phyloP scores from a whole-genome alignment of 2,329 filamentous ascomycete genomes.

The Cercospora sesami region DNA sequence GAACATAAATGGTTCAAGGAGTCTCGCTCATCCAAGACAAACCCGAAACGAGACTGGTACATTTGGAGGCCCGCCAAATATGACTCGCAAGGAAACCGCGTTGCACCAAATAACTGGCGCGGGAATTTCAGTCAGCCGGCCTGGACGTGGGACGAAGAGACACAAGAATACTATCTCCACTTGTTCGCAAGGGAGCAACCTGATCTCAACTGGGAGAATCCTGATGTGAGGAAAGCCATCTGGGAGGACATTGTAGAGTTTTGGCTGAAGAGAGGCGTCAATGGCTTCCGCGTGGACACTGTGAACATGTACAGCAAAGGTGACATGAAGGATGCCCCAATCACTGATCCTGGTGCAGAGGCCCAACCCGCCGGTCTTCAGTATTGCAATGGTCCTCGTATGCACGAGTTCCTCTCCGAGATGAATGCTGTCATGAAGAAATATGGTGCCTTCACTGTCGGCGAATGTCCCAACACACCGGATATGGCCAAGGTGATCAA shows the following conservation, averaged over 20 bases:
- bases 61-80: slow-evolving; percentile 63
- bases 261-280: slow-evolving; percentile 46
- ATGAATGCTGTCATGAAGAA: slow-evolving; percentile 42
- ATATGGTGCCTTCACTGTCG: slow-evolving; percentile 53
- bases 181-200: slow-evolving; percentile 50
- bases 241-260: slow-evolving; percentile 47
- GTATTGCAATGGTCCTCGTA: slow-evolving; percentile 15
- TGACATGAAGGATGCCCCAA: slow-evolving; percentile 44
- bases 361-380: slow-evolving; percentile 7
- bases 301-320: slow-evolving; percentile 51
- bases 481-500: slow-evolving; percentile 35
- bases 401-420: slow-evolving; percentile 14
- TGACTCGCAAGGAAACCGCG: slow-evolving; percentile 53
- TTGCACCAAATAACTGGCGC: slow-evolving; percentile 59
- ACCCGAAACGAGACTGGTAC: slow-evolving; percentile 61
- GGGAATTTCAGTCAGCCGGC: slow-evolving; percentile 41
- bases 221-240: slow-evolving; percentile 45
- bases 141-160: slow-evolving; percentile 49
- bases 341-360: slow-evolving; percentile 35
- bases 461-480: slow-evolving; percentile 50
- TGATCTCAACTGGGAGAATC: slow-evolving; percentile 52
- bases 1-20: slow-evolving; percentile 61
- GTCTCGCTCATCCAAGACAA: slow-evolving; percentile 52
- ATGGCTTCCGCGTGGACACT: slow-evolving; percentile 51
- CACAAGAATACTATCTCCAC: slow-evolving; percentile 50